Evolutionary conservation across 139 green algal species (phyloP), one percentile per base, ranked within the genome.

Genomic region (Chlorella sp.): DNA sequence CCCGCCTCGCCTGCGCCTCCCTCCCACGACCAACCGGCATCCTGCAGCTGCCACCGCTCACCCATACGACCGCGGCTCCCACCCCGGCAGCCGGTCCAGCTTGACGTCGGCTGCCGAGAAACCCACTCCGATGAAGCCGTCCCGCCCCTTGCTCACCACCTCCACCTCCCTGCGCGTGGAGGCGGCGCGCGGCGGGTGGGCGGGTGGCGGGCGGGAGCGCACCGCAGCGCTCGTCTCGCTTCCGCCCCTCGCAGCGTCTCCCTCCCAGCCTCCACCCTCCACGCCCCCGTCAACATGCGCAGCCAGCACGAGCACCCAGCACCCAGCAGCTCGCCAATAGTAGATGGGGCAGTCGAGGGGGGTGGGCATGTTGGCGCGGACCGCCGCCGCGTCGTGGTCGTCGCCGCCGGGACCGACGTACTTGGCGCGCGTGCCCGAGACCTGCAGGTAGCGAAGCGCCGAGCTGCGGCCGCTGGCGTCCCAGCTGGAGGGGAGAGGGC

Each of bases 31-130:
- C 12, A 53, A 53, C 45, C 45, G 14, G n/a, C n/a, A 53, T 14
- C 45, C 45, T 53, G 45, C 45, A 53, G 12, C 14, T 53, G 45
- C 12, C 45, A 11, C 14, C 12, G 45, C 45, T 11, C 12, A 43
- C 27, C 92, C 91, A 60, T 95, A 97, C 23, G 84, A 92, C 75
- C 91, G 84, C 0, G 71, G 41, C 63, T 97, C 91, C 93, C 93
- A 97, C 15, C 93, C 93, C 0, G 93, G 93, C 62, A 97, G 84
- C 5, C 90, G 67, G 8, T 84, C 75, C 58, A 93, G 76, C 31
- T 88, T 83, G 1, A 96, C 89, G 12, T 90, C 86, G 0, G 82
- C 62, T 0, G 77, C 73, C 17, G 82, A 85, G 51, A 93, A 94
- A 12, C 93, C 93, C 23, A 97, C 68, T 67, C 69, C 69, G 12